A percentile compares a stretch with the other conserved stretches of the same genome.
These are phyloP conservation scores for Candida sanyiensis DNA, from an alignment of 805 yeast species.

Conservation along the genomic window DNA sequence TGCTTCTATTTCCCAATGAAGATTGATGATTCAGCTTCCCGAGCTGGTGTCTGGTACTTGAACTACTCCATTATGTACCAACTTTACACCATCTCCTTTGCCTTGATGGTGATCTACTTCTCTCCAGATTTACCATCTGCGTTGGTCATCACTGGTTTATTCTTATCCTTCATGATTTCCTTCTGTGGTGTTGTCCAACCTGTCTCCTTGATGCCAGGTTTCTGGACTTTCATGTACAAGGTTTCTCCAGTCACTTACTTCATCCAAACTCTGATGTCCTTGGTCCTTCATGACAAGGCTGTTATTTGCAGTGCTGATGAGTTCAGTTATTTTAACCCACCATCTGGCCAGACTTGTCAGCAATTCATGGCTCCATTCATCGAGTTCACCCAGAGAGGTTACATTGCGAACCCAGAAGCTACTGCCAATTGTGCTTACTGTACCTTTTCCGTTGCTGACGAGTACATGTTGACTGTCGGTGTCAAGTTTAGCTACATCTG, in stretches of 20 bases:
- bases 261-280: slow-evolving; percentile 44
- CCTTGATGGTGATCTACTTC: slow-evolving; percentile 45
- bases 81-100: slow-evolving; percentile 40
- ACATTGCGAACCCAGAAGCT: slow-evolving; percentile 47
- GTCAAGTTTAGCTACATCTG: slow-evolving; percentile 46
- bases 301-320: slow-evolving; percentile 48
- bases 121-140: slow-evolving; percentile 71
- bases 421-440: slow-evolving; percentile 47
- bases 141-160: slow-evolving; percentile 48
- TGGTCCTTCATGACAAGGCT: slow-evolving; percentile 42
- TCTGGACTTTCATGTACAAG: slow-evolving; percentile 71
- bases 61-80: slow-evolving; percentile 40
- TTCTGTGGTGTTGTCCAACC: slow-evolving; percentile 35
- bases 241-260: slow-evolving; percentile 59
- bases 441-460: slow-evolving; percentile 36
- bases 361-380: slow-evolving; percentile 41
- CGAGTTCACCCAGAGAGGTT: slow-evolving; percentile 43
- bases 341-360: slow-evolving; percentile 56
- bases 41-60: slow-evolving; percentile 47
- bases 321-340: slow-evolving; percentile 45
- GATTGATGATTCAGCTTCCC: slow-evolving; percentile 35
- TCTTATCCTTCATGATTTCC: slow-evolving; percentile 29
- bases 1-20: slow-evolving; percentile 48
- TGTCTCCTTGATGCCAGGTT: slow-evolving; percentile 52
- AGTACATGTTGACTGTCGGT: slow-evolving; percentile 38